These are phyloP conservation scores for Hawksworthiomyces lignivorus DNA, from an alignment of 2,329 filamentous ascomycete species.

Conservation along the genomic window DNA sequence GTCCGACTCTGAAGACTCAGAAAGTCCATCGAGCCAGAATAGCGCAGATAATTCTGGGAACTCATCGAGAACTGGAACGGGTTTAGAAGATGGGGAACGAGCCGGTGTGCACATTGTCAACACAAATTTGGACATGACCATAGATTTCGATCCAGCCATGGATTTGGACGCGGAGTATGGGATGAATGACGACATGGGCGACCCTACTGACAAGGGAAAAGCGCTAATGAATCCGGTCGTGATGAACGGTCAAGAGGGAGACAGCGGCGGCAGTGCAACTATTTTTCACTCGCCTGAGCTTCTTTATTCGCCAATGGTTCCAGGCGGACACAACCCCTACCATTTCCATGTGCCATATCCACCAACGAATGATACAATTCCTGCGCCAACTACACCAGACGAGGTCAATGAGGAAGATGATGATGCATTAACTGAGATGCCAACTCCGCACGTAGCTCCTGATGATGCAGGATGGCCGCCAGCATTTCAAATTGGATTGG, in stretches of 20 bases:
- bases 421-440: constrained; percentile 7
- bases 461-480: background rate
- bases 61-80: background rate
- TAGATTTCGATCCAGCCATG: background rate
- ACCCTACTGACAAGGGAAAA: constrained; percentile 1
- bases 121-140: background rate
- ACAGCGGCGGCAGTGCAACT: constrained; percentile 12
- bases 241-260: constrained; percentile 19
- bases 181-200: background rate
- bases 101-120: background rate
- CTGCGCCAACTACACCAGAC: constrained; percentile 11
- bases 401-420: constrained; percentile 5
- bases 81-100: background rate
- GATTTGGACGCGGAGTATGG: background rate
- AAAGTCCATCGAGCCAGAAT: constrained; percentile 29
- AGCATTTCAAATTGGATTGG: background rate
- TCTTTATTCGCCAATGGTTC: background rate
- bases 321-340: constrained; percentile 22
- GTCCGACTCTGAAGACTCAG: constrained; percentile 39
- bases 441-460: constrained; percentile 1
- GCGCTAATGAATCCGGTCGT: background rate
- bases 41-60: constrained; percentile 14
- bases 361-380: constrained; percentile 16
- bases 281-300: background rate
- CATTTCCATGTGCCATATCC: constrained; percentile 28